Conservation (phyloP, 805 yeast genomes). For the Metschnikowia santaceciliae region DNA sequence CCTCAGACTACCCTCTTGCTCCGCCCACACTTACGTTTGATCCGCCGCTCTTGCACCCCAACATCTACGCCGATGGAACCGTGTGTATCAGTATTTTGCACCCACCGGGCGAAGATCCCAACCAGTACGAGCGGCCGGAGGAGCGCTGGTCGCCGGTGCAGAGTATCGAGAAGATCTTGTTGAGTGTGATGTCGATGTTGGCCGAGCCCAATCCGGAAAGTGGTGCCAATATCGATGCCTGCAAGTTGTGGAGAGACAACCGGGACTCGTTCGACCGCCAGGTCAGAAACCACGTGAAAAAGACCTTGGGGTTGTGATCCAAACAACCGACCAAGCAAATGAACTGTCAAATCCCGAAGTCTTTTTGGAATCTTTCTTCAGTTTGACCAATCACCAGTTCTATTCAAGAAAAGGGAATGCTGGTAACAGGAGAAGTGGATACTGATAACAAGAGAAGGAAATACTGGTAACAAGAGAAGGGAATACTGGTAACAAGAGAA, state of each 20-base stretch:
- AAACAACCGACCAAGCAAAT: too few relatives aligned
- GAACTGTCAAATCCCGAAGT: too few relatives aligned
- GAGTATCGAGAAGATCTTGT: conserved; percentile 90
- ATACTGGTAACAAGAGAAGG: too few relatives aligned
- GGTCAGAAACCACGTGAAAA: conserved; percentile 65
- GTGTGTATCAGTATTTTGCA: conserved; percentile 95
- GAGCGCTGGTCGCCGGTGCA: conserved; percentile 99
- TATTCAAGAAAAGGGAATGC: too few relatives aligned
- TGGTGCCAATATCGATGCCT: conserved; percentile 82
- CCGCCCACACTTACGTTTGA: conserved; percentile 76
- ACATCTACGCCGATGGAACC: conserved; percentile 88
- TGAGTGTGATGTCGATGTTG: conserved; percentile 92
- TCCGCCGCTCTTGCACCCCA: conserved; percentile 88
- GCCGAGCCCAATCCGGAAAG: conserved; percentile 96
- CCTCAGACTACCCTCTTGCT: conserved; percentile 74
- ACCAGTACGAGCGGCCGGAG: conserved; percentile 90
- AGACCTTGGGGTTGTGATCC: conserved; percentile 60
- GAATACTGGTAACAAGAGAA: too few relatives aligned
- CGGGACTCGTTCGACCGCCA: conserved; percentile 60
- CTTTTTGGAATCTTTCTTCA: too few relatives aligned
- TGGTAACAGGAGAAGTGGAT: too few relatives aligned
- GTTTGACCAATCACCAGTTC: too few relatives aligned
- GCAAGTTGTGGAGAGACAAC: conserved; percentile 88
- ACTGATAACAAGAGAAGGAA: too few relatives aligned
- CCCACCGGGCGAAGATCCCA: conserved; percentile 96